Evolutionary conservation across 768 basidiomycete genomes (phyloP).

Genomic region (Mycena venus): DNA sequence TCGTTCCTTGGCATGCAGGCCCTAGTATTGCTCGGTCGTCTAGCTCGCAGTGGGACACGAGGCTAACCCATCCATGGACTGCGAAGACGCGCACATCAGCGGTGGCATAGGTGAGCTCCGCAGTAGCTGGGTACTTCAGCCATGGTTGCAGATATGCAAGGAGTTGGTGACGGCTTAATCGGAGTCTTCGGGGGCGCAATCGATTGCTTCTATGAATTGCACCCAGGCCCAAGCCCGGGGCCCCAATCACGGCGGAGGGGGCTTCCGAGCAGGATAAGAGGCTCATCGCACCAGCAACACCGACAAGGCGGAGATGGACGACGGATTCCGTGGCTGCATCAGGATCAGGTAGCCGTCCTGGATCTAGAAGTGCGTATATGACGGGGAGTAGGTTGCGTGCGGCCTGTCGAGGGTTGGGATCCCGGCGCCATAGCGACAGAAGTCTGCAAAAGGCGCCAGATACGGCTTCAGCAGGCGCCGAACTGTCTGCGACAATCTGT

Average conservation of each 20-base stretch:
- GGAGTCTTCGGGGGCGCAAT: too few species aligned
- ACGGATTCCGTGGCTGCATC: not conserved
- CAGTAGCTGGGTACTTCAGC: too few species aligned
- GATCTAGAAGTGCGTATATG: not conserved
- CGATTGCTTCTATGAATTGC: not conserved
- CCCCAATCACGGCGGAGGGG: not conserved
- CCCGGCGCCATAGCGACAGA: not conserved
- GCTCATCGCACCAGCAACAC: not conserved
- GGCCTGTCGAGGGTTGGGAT: not conserved
- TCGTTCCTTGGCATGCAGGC: not conserved
- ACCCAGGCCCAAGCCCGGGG: not conserved
- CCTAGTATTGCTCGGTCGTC: not conserved
- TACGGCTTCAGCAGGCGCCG: not conserved
- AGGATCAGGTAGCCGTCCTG: not conserved
- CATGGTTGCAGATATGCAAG: too few species aligned
- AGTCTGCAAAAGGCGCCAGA: not conserved
- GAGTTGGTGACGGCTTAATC: too few species aligned
- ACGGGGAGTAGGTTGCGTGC: not conserved
- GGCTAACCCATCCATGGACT: not conserved
- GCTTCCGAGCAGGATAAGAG: not conserved
- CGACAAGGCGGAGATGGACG: not conserved
- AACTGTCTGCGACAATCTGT: not conserved
- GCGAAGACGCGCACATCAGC: not conserved
- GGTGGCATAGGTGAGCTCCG: not conserved
- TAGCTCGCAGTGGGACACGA: not conserved